Evolutionary conservation across 164 flowering plant genomes (phyloP), one percentile per base, ranked within the genome.

Genomic region (Tetrastigma voinierianum): DNA sequence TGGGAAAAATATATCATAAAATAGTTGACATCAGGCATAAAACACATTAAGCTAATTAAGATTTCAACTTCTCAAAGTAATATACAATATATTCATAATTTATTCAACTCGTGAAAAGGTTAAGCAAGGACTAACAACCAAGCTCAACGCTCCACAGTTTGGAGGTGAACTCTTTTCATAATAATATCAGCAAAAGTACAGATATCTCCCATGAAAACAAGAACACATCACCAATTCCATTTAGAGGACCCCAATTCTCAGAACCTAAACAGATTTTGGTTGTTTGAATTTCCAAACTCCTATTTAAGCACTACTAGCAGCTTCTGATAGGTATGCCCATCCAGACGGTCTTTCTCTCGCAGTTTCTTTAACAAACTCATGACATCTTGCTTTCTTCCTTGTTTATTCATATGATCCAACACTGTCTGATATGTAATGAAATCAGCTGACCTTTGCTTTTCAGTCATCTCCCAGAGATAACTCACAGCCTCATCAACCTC

Each of bases 401-500:
- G 72, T 46, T 91, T 79, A 64, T 94, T 87, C 10, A 89, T 72
- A 67, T 87, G 92, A 77, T 85, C 94, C 68, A 87, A 48, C 24
- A 95, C 67, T 1, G 96, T 92, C 62, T 67, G 74, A 61, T 74
- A 95, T 6, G 97, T 92, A 54, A 95, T 87, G 16, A 86, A 82
- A 64, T 95, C 96, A 24, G 71, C 71, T 44, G 67, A 56, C 68
- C 78, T 81, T 53, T 74, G 76, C 40, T 65, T 75, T 51, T 84
- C 84, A 76, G 63, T 65, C 97, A 92, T 86, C 80, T 95, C 97
- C 90, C 86, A 77, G 67, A 90, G 57, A 75, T 73, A 74, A 51
- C 67, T 73, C 61, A 87, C 87, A 10, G 96, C 96, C 54, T 87
- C 91, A 49, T 90, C 88, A 74, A 86, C 65, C 72, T 87, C 93